These are phyloP conservation scores for Malassezia dermatis DNA, from an alignment of 1,284 basidiomycete species.

Conservation along the genomic window DNA sequence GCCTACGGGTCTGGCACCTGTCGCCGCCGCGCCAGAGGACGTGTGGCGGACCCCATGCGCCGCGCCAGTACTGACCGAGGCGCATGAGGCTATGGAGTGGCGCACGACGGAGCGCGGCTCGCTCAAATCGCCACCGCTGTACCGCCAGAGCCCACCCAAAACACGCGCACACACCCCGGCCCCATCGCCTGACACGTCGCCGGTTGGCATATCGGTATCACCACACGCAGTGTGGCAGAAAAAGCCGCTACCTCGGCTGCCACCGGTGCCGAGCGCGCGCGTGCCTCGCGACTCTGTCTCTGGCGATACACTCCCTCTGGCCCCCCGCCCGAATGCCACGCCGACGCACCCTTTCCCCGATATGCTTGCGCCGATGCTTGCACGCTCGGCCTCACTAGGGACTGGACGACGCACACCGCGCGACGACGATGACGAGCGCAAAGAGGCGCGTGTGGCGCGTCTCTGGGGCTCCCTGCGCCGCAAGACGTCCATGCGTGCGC, in stretches of 20 bases:
- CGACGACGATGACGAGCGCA: background rate
- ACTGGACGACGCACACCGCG: background rate
- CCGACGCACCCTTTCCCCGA: background rate
- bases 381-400: background rate
- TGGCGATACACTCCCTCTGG: background rate
- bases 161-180: background rate
- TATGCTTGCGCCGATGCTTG: background rate
- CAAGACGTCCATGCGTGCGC: constrained; percentile 14
- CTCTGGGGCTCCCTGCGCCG: constrained; percentile 19
- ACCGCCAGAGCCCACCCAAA: background rate
- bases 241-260: background rate
- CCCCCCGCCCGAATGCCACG: background rate
- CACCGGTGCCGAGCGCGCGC: background rate
- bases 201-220: background rate
- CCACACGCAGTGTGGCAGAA: background rate
- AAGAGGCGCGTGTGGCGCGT: constrained; percentile 9
- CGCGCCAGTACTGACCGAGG: background rate
- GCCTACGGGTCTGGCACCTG: background rate
- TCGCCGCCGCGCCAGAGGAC: background rate
- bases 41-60: background rate
- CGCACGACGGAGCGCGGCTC: background rate
- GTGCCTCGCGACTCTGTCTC: background rate
- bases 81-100: background rate
- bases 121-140: background rate
- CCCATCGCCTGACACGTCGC: background rate